Percentiles rank a stretch among this genome's conserved stretches.
These are phyloP conservation scores for Chrysanthemum lavandulifolium DNA, from an alignment of 129 eudicot species.

Conservation along the genomic window DNA sequence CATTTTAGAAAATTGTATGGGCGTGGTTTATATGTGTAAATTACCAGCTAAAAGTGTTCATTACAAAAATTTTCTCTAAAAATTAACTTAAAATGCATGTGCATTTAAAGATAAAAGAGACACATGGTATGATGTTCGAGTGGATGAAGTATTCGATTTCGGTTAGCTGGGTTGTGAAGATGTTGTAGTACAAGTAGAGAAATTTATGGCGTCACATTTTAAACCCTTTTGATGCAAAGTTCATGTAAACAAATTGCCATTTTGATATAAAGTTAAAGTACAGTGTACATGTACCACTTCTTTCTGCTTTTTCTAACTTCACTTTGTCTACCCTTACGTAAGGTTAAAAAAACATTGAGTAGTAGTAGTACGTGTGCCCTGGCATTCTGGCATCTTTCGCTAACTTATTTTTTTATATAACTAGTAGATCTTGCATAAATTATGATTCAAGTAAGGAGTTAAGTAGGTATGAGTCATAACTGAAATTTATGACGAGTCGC, in stretches of 20 bases:
- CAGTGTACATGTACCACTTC: conserved; percentile 22
- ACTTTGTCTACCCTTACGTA: conserved; percentile 38
- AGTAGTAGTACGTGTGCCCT: conserved; percentile 16
- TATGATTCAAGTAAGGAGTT: not conserved
- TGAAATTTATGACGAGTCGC: no score
- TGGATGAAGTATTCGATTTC: conserved; percentile 8
- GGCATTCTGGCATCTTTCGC: not conserved
- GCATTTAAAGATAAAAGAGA: not conserved
- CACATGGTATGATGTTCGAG: not conserved
- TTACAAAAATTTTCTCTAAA: no score
- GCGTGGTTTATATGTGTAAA: no score
- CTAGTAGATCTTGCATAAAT: not conserved
- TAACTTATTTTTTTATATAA: not conserved
- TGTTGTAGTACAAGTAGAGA: conserved; percentile 9
- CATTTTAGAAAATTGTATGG: no score
- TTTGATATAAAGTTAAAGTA: conserved; percentile 36
- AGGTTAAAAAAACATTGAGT: conserved; percentile 28
- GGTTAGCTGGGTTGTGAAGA: not conserved
- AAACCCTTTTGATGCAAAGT: conserved; percentile 25
- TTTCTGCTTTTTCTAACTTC: conserved; percentile 39
- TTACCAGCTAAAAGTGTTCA: no score
- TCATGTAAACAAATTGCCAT: conserved; percentile 24
- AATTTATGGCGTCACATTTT: conserved; percentile 21
- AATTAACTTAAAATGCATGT: not conserved
- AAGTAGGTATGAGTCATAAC: no score